Evolutionary conservation across 306 rosid species (phyloP), one percentile per base, ranked within the genome.

Genomic region (Pyrus pyrifolia): DNA sequence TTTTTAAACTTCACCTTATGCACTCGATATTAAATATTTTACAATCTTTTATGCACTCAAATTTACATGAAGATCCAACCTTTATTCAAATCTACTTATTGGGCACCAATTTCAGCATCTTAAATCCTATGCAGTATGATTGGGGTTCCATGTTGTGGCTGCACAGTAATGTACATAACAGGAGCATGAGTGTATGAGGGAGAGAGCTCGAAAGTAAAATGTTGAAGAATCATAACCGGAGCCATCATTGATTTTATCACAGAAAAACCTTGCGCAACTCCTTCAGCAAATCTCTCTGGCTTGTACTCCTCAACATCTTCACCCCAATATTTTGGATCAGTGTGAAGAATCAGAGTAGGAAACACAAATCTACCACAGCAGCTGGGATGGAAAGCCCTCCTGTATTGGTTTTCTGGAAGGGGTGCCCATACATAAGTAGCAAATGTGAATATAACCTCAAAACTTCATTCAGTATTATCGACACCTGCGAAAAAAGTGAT

Each of bases 161-260:
- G 62, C 65, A 80, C 67, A 58, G 83, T 75, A 12, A 87, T 30
- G 46, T 10, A 23, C 31, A 1, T 17, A 35, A 30, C 3, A 11
- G 91, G 88, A 58, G 87, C 83, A 79, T 85, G 88, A 70, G 77
- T 40, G 59, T 87, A 85, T n/a, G 91, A 76, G 15, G 87, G 87
- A 13, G 89, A 81, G 45, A 86, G 87, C 67, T 81, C 60, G 65
- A 88, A 80, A 3, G 79, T 74, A 73, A 88, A 88, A 67, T 81
- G 78, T 49, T 83, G 88, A 29, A 88, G 84, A 78, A 81, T 80
- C 85, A 80, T 81, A 33, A 82, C 76, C 33, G 83, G 78, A 25
- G 78, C 84, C 64, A 84, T 71, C 78, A 78, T 88, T 25, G 88
- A 84, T 76, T 86, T 85, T 8, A 88, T 27, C 59, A 79, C 21